Base-by-base conservation (phyloP, 768 basidiomycete species). In the Hebeloma cylindrosporum region DNA sequence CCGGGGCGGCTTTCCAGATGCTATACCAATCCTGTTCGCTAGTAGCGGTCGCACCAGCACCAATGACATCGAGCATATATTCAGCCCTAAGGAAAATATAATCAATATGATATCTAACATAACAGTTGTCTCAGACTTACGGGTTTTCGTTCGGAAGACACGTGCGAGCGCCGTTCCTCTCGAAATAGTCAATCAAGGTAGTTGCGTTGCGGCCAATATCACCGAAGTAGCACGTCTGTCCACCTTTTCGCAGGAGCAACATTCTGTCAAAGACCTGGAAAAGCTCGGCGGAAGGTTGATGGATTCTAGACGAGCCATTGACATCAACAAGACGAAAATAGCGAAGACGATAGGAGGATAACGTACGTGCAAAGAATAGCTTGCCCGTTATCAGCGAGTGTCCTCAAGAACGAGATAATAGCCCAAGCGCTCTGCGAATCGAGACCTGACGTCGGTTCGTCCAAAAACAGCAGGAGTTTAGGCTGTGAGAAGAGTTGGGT, bases 401-500 rank as follows among this genome's bases (percentile, higher is more conserved):
- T 77, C 4, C 83, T 72, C 37, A 93, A 67, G 72, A 93, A 89
- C 4, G 73, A 70, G 38, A 90, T 68, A 52, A 93, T 89, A 21
- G 83, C 83, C 88, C 88, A 89, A 2, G 91, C 89, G 34, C 83
- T 86, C 62, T 92, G 88, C 9, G 88, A 90, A 60, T 92, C 90
- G 10, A 93, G 75, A 42, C 91, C 90, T 14, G 88, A 84, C 0
- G 93, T 94, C 0, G 93, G 93, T 60, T 94, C 91, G 58, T 93
- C 92, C 40, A 93, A 68, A 75, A 94, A 94, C 14, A 94, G 73
- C 0, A 95, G 71, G 0, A 93, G 70, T 58, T 81, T 81, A 0
- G 90, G 92, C 81, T 82, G 46, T 3, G 50, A 64, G 60, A 59
- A 52, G 7, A 2, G n/a, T 6, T 34, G 14, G 10, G 22, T 3